Conservation (phyloP, 2,329 filamentous ascomycete genomes). For the Penicillium sp. region DNA sequence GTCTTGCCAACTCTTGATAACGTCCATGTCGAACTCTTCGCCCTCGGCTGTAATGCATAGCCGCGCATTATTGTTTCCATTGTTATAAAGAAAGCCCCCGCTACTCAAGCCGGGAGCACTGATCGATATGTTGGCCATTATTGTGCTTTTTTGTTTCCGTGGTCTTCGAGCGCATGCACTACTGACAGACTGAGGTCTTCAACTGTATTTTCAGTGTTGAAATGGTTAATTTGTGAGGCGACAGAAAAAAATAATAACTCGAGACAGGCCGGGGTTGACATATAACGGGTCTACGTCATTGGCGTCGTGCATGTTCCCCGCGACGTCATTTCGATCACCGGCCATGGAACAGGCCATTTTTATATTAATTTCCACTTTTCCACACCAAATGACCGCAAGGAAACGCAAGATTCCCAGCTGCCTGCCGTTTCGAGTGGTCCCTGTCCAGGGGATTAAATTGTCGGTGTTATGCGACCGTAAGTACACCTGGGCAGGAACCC, state of each 20-base stretch:
- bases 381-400: background rate
- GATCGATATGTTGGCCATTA: constrained; percentile 39
- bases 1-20: constrained; percentile 56
- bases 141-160: constrained; percentile 9
- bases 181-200: background rate
- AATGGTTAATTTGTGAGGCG: background rate
- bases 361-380: constrained; percentile 6
- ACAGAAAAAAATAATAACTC: background rate
- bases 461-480: background rate
- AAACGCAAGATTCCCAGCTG: background rate
- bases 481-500: background rate
- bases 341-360: constrained; percentile 12
- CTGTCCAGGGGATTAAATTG: background rate
- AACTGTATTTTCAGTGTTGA: background rate
- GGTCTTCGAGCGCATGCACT: background rate
- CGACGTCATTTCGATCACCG: constrained; percentile 19
- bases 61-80: constrained; percentile 32
- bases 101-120: constrained; percentile 32
- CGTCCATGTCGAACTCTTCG: constrained; percentile 54
- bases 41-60: constrained; percentile 38
- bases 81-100: constrained; percentile 39
- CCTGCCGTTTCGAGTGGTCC: background rate
- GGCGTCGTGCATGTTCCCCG: constrained; percentile 5
- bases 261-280: constrained; percentile 4
- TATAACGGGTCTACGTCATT: constrained; percentile 15